Percentiles rank a stretch among this genome's conserved stretches.
These are phyloP conservation scores for Arabidopsis hybrid DNA, from an alignment of 441 rosid genomes.

Conservation along the genomic window DNA sequence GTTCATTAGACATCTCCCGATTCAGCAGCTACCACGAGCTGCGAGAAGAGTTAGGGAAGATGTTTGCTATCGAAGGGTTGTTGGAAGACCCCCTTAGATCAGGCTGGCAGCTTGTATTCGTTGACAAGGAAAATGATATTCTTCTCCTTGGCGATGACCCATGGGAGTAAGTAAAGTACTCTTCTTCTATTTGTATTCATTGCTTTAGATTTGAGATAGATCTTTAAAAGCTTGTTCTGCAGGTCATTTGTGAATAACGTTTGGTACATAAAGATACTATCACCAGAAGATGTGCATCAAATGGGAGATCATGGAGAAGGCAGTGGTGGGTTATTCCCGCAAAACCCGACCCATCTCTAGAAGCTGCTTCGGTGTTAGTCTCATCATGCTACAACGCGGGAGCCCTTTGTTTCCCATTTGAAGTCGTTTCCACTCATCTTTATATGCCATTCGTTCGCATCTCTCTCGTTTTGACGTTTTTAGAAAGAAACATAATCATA, in stretches of 20 bases:
- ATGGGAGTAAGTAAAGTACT: constrained; percentile 82
- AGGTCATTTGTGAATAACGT: constrained; percentile 77
- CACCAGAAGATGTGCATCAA: constrained; percentile 73
- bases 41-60: constrained; percentile 82
- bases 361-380: constrained; percentile 9
- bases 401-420: constrained; percentile 8
- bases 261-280: constrained; percentile 79
- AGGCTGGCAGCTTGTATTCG: constrained; percentile 99
- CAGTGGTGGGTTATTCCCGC: constrained; percentile 40
- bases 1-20: constrained; percentile 73
- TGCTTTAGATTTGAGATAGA: not conserved
- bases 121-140: constrained; percentile 96
- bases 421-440: constrained; percentile 25
- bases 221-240: constrained; percentile 9
- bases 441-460: constrained; percentile 22
- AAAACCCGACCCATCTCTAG: constrained; percentile 35
- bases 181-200: not conserved
- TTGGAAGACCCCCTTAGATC: constrained; percentile 98
- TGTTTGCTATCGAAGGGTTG: constrained; percentile 97
- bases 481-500: constrained; percentile 40
- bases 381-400: not conserved
- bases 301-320: constrained; percentile 57
- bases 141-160: constrained; percentile 99
- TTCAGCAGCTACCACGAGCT: constrained; percentile 91
- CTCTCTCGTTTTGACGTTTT: constrained; percentile 26